A percentile compares a stretch with the other conserved stretches of the same genome.
Conservation (phyloP, 805 yeast genomes). For the Saccharomycopsis sp. region DNA sequence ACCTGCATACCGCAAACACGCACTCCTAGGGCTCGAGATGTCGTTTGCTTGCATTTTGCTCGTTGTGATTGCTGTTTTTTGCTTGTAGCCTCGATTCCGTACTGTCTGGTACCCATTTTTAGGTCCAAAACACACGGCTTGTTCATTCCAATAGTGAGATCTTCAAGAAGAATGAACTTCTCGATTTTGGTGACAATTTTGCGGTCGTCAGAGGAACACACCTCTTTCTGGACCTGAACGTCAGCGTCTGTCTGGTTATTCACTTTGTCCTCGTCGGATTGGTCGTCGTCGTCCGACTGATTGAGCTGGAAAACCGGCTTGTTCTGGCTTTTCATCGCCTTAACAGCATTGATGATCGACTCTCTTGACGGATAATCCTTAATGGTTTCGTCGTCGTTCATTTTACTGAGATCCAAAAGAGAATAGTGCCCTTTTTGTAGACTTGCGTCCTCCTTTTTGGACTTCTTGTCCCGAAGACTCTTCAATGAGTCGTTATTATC, state of each 20-base stretch:
- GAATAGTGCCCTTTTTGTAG: constrained; percentile 25
- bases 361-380: constrained; percentile 17
- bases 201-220: constrained; percentile 8
- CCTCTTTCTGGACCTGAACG: neutral
- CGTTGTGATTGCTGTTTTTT: constrained; percentile 75
- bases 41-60: constrained; percentile 72
- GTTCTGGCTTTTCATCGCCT: constrained; percentile 7
- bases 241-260: neutral
- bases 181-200: constrained; percentile 54
- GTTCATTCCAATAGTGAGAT: constrained; percentile 73
- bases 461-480: constrained; percentile 22
- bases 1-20: constrained; percentile 94
- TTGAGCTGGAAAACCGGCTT: constrained; percentile 7
- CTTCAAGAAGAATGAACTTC: constrained; percentile 83
- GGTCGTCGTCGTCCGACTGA: constrained; percentile 9
- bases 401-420: constrained; percentile 24
- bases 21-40: constrained; percentile 78
- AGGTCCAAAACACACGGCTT: constrained; percentile 90
- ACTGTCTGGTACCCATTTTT: constrained; percentile 98
- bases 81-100: constrained; percentile 83
- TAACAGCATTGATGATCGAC: constrained; percentile 16
- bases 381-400: constrained; percentile 11
- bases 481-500: neutral
- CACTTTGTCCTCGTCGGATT: constrained; percentile 11
- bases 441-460: constrained; percentile 9